A percentile compares a stretch with the other conserved stretches of the same genome.
Conservation (phyloP, 2,329 filamentous ascomycete species). For the Cladophialophora immunda region DNA sequence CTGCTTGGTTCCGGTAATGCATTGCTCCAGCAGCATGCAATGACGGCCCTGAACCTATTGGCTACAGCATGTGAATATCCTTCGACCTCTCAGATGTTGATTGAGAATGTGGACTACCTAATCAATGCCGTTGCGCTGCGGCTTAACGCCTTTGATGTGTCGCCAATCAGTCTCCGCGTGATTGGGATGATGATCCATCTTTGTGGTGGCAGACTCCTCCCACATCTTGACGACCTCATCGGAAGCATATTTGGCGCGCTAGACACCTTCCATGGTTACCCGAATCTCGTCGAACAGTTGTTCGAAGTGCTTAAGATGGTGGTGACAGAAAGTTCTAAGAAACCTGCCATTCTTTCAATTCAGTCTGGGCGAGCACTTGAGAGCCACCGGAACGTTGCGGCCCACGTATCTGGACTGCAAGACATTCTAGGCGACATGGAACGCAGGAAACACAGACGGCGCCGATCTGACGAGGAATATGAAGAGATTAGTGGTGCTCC, state of each 20-base stretch:
- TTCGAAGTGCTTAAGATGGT: slow-evolving; percentile 85
- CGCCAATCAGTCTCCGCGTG: slow-evolving; percentile 88
- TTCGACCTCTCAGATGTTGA: slow-evolving; percentile 78
- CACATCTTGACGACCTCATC: slow-evolving; percentile 90
- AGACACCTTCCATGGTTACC: slow-evolving; percentile 96
- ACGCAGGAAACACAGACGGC: slow-evolving; percentile 45
- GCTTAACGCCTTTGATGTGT: slow-evolving; percentile 90
- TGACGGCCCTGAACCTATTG: slow-evolving; percentile 83
- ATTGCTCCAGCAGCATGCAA: slow-evolving; percentile 79
- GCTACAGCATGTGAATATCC: slow-evolving; percentile 77
- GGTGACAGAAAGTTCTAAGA: slow-evolving; percentile 79
- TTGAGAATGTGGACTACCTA: slow-evolving; percentile 95
- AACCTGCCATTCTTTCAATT: slow-evolving; percentile 57
- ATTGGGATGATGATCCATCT: slow-evolving; percentile 93
- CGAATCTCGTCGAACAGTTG: slow-evolving; percentile 81
- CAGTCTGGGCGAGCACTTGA: slow-evolving; percentile 43
- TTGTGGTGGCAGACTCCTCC: slow-evolving; percentile 80
- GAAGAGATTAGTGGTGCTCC: slow-evolving; percentile 37
- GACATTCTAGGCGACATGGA: slow-evolving; percentile 48
- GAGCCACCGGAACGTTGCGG: slow-evolving; percentile 46
- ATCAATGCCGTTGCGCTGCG: slow-evolving; percentile 90
- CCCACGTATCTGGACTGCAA: slow-evolving; percentile 44
- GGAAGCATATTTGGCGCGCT: slow-evolving; percentile 89
- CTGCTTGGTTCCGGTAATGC: slow-evolving; percentile 76
- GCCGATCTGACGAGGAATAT: slow-evolving; percentile 41